These are phyloP conservation scores for Chenopodium formosanum DNA, from an alignment of 148 eudicot genomes.

Conservation along the genomic window DNA sequence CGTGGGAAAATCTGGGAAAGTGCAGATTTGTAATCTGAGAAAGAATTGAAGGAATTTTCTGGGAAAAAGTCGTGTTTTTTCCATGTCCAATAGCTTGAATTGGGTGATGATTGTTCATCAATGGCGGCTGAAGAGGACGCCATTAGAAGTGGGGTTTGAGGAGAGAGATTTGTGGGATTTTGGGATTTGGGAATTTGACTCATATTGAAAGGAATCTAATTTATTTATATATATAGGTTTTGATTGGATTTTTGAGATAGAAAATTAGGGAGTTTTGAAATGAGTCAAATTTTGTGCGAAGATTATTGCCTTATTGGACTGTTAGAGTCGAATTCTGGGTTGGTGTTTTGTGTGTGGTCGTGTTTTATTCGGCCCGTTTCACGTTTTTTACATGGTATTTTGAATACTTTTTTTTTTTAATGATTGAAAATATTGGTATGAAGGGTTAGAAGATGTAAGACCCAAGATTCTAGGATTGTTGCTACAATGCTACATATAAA, in stretches of 20 bases:
- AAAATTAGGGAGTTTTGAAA: not conserved
- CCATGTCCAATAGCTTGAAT: conserved; percentile 51
- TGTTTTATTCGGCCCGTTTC: no score
- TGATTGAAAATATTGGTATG: no score
- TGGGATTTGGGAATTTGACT: not conserved
- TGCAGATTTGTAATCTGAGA: conserved; percentile 50
- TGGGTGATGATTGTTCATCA: not conserved
- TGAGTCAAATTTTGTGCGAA: not conserved
- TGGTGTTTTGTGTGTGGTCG: no score
- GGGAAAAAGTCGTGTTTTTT: conserved; percentile 74
- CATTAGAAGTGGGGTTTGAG: conserved; percentile 24
- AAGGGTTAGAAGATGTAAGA: no score
- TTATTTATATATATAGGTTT: no score
- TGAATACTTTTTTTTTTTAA: no score
- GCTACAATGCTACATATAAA: no score
- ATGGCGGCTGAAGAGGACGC: conserved; percentile 11
- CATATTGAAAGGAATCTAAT: not conserved
- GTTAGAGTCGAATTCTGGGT: no score
- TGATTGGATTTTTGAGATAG: no score
- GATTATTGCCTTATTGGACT: no score
- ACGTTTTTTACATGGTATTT: no score
- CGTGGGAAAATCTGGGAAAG: conserved; percentile 45
- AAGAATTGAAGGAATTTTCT: conserved; percentile 54
- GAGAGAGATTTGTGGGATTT: not conserved
- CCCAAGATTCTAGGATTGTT: no score